Percentiles rank a stretch among this genome's conserved stretches.
phyloP scores from a whole-genome alignment of 2,329 filamentous ascomycete genomes.

The Pleurostoma richardsiae region DNA sequence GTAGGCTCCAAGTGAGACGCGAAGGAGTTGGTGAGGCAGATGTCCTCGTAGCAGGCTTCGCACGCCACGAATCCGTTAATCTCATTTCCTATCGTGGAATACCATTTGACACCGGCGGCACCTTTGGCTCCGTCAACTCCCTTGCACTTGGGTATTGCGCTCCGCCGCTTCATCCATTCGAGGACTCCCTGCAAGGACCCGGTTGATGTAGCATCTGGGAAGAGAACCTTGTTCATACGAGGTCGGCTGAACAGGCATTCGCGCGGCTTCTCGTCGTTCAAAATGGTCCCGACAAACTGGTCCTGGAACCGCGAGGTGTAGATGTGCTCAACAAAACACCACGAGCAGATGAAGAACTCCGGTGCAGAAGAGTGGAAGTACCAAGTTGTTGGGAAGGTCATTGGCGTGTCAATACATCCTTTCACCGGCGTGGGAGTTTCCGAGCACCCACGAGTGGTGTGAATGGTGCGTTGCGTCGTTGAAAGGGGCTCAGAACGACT shows the following conservation, averaged over 20 bases:
- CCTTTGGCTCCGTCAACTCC: constrained; percentile 12
- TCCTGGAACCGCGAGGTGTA: constrained; percentile 18
- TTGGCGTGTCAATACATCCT: constrained; percentile 19
- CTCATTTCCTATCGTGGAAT: constrained; percentile 17
- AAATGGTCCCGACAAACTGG: constrained; percentile 17
- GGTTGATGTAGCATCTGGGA: constrained; percentile 20
- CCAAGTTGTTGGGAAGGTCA: constrained; percentile 27
- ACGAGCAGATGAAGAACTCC: constrained; percentile 30
- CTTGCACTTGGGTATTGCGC: constrained; percentile 21
- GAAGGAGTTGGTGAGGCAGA: constrained; percentile 19
- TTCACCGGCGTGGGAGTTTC: too few relatives aligned
- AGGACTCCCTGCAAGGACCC: constrained; percentile 17
- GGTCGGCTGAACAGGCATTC: constrained; percentile 23
- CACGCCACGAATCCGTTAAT: constrained; percentile 28
- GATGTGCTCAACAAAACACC: constrained; percentile 33
- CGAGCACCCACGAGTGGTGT: too few relatives aligned
- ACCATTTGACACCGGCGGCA: constrained; percentile 24
- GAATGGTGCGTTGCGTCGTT: too few relatives aligned
- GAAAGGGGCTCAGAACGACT: too few relatives aligned
- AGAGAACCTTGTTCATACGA: constrained; percentile 26
- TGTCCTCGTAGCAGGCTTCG: constrained; percentile 30
- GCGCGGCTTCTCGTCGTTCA: constrained; percentile 12
- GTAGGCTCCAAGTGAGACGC: constrained; percentile 20
- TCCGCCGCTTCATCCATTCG: constrained; percentile 20
- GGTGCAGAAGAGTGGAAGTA: constrained; percentile 26